Conservation (phyloP, 192 early-diverging fungal species). For the Tieghemiomyces parasiticus region DNA sequence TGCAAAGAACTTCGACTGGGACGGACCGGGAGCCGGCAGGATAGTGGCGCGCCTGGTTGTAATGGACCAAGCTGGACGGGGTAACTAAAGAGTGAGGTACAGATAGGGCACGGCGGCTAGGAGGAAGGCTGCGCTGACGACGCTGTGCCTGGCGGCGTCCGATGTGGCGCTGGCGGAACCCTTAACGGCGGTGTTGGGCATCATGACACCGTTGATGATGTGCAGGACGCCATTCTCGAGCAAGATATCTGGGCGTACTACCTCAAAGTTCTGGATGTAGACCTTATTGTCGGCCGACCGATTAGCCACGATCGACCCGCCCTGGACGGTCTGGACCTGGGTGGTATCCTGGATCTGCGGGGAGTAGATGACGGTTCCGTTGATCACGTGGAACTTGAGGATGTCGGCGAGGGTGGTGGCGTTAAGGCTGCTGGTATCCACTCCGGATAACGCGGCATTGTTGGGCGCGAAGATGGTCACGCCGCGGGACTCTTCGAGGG, state of each 20-base stretch:
- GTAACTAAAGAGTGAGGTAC: too few species aligned
- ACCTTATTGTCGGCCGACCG: not conserved
- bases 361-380: not conserved
- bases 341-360: not conserved
- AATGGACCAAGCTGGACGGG: too few species aligned
- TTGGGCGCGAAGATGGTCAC: constrained; percentile 2
- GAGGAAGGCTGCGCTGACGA: too few species aligned
- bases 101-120: too few species aligned
- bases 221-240: not conserved
- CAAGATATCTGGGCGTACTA: constrained; percentile 3
- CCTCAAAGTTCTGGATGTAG: not conserved
- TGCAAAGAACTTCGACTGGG: too few species aligned
- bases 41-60: too few species aligned
- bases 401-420: not conserved
- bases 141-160: too few species aligned
- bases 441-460: constrained; percentile 1
- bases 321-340: constrained; percentile 3
- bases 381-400: not conserved
- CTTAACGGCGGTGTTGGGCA: not conserved
- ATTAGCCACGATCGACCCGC: not conserved
- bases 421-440: not conserved
- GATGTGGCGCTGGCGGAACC: not conserved
- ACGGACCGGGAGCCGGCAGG: too few species aligned
- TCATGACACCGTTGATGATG: not conserved
- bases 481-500: not conserved